A percentile compares a stretch with the other conserved stretches of the same genome.
phyloP scores from a whole-genome alignment of 2,329 filamentous ascomycete genomes.

The Chaetomiaceae sp. region DNA sequence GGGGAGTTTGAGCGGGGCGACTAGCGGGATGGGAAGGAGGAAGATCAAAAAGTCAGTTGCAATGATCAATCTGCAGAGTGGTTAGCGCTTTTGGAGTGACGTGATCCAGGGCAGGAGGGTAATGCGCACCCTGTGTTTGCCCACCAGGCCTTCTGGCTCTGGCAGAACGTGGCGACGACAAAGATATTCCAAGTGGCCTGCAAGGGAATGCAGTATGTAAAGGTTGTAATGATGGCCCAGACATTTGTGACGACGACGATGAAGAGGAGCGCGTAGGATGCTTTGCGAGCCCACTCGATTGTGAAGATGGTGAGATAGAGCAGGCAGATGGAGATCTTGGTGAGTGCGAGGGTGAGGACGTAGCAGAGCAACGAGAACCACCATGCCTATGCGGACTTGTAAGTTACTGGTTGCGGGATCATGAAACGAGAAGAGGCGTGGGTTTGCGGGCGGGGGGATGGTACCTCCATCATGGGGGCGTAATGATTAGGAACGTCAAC shows the following conservation, averaged over 20 bases:
- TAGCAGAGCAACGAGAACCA: slow-evolving; percentile 28
- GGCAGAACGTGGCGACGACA: slow-evolving; percentile 12
- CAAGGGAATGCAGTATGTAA: slow-evolving; percentile 28
- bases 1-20: slow-evolving; percentile 13
- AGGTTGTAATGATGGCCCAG: slow-evolving; percentile 19
- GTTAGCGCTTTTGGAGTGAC: too few relatives aligned
- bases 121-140: slow-evolving; percentile 17
- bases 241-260: slow-evolving; percentile 24
- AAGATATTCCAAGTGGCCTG: slow-evolving; percentile 25
- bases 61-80: too few relatives aligned
- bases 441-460: too few relatives aligned
- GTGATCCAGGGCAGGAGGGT: too few relatives aligned
- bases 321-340: slow-evolving; percentile 29
- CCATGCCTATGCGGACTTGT: slow-evolving; percentile 14
- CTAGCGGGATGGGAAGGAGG: slow-evolving; percentile 36
- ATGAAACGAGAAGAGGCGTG: background rate
- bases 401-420: background rate
- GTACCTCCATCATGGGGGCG: slow-evolving; percentile 13
- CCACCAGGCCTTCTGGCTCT: slow-evolving; percentile 16
- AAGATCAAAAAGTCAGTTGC: slow-evolving; percentile 35
- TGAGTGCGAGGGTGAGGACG: slow-evolving; percentile 23
- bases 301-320: slow-evolving; percentile 30
- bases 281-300: slow-evolving; percentile 29
- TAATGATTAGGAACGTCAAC: background rate
- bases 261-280: slow-evolving; percentile 23